Evolutionary conservation across 495 filamentous ascomycete species (phyloP), one percentile per base, ranked within the genome.

Genomic region (Penicillium paradoxum): DNA sequence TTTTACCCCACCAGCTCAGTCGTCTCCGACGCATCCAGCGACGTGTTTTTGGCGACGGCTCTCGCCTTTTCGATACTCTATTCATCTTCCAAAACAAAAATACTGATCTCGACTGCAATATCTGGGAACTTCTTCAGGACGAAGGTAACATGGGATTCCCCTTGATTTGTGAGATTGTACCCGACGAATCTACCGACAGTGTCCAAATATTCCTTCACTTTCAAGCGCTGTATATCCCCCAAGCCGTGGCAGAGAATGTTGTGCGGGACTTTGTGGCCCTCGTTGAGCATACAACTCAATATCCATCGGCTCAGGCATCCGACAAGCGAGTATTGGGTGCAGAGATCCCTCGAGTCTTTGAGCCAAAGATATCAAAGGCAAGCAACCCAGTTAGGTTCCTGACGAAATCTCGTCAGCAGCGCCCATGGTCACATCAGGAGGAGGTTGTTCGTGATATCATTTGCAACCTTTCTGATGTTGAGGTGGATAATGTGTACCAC

Each of bases 111-210:
- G 79, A 89, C 56, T 19, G 66, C 6, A 53, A 60, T 0, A 65
- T 91, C 19, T 95, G 89, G 89, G 73, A 71, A 5, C 56, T 90
- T 22, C 70, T 80, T 48, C 66, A 78, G 21, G 89, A 95, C 58
- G 66, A 78, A 45, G 87, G 89, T 1, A 72, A 78, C 39, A 93
- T 93, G 88, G 88, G 90, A 70, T 88, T 72, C 69, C 77, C 88
- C 9, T 56, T 90, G 48, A 84, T 90, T 45, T 81, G 81, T 50
- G 88, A 91, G 56, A 64, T 90, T 25, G 64, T 79, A 18, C 87
- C 87, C n/a, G 69, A 65, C 53, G 66, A 52, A 42, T 55, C 63
- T 29, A 62, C 69, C 45, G 65, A 86, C 60, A 67, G 33, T 0
- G 37, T 63, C 9, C 59, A 66, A 18, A 43, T 64, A 3, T 36